phyloP scores from a whole-genome alignment of 352 stramenopile species.

The Phytopythium chamaehyphon region DNA sequence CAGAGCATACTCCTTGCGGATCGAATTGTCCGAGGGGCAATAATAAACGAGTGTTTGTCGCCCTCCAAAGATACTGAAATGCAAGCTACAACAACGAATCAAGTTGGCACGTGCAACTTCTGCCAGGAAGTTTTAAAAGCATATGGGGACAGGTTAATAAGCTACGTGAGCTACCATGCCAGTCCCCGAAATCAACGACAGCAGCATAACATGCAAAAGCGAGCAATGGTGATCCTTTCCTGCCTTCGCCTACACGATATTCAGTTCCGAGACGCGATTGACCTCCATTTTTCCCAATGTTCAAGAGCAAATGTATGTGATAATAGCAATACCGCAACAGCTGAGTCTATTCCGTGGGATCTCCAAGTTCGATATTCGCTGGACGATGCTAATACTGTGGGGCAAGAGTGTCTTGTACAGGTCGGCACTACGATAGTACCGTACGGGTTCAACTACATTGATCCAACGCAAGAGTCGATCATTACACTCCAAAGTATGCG shows the following conservation, averaged over 20 bases:
- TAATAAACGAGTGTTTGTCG: conserved; percentile 25
- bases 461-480: conserved; percentile 20
- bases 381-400: conserved; percentile 53
- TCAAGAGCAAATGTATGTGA: background rate
- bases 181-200: background rate
- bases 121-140: background rate
- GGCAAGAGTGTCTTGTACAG: conserved; percentile 59
- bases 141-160: background rate
- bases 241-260: conserved; percentile 47
- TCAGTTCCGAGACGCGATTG: conserved; percentile 45
- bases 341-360: conserved; percentile 29
- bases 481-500: conserved; percentile 44
- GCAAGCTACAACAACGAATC: too few relatives aligned
- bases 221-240: conserved; percentile 16
- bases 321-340: background rate
- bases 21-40: conserved; percentile 31
- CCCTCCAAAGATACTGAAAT: background rate
- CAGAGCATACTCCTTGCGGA: conserved; percentile 48
- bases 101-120: too few relatives aligned
- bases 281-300: conserved; percentile 18
- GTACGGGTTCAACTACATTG: conserved; percentile 68
- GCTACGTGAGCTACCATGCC: background rate
- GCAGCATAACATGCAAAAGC: background rate
- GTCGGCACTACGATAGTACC: conserved; percentile 39
- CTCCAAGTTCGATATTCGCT: conserved; percentile 61